Evolutionary conservation across 345 rosid genomes (phyloP).

Genomic region (Adansonia digitata): DNA sequence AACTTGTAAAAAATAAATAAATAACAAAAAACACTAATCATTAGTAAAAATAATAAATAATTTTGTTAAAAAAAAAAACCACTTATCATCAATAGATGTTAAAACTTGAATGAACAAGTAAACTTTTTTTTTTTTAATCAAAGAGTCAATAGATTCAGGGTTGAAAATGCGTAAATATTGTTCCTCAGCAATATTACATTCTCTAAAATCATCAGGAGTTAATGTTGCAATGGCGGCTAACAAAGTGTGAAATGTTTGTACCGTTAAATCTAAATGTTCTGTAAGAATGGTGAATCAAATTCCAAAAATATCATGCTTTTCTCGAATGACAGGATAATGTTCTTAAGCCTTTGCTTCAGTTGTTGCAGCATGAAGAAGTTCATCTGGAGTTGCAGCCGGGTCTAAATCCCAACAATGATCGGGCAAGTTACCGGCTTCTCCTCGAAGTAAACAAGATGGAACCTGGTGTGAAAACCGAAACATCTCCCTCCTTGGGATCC

Average conservation of each 20-base stretch:
- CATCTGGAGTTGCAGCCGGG: constrained; percentile 97
- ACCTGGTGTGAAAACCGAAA: neutral
- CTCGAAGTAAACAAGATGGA: constrained; percentile 43
- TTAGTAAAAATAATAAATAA: too few relatives aligned
- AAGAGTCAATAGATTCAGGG: neutral
- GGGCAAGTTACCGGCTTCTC: constrained; percentile 51
- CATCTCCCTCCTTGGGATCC: constrained; percentile 91
- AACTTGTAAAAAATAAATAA: too few relatives aligned
- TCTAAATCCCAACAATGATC: constrained; percentile 94
- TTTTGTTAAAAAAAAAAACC: too few relatives aligned
- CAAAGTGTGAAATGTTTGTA: constrained; percentile 50
- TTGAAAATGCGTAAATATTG: constrained; percentile 18
- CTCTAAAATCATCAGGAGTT: constrained; percentile 42
- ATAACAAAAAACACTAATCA: too few relatives aligned
- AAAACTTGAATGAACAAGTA: neutral
- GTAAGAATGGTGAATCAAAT: constrained; percentile 44
- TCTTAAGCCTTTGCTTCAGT: constrained; percentile 39
- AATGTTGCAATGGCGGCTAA: constrained; percentile 38
- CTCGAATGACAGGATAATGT: constrained; percentile 9
- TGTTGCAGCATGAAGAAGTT: constrained; percentile 60
- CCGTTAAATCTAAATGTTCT: constrained; percentile 51
- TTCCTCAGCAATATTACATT: constrained; percentile 25
- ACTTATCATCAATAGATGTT: too few relatives aligned
- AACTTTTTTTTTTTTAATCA: neutral
- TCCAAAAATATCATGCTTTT: constrained; percentile 23